Evolutionary conservation across 2,329 filamentous ascomycete genomes (phyloP), one percentile per base, ranked within the genome.

Genomic region (Thielaviopsis euricoi): DNA sequence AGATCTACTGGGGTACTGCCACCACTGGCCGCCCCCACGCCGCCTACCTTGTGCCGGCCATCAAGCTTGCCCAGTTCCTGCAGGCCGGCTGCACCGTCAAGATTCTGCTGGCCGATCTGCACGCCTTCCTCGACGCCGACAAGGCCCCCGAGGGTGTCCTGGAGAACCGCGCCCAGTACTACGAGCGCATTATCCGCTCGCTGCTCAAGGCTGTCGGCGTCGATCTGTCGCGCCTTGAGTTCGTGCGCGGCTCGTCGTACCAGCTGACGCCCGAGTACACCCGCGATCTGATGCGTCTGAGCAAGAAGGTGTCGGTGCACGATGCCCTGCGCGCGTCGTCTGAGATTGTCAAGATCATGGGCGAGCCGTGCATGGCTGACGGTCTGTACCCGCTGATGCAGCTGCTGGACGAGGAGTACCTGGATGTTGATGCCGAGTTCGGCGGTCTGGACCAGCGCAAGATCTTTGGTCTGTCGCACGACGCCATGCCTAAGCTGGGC

Each of bases 301-400:
- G 78, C 52, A 58, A 61, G 25, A 58, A 60, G 33, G 80, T 86
- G 5, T 84, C 83, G 15, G 82, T 89, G 71, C 82, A 90, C 67
- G 83, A 93, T 66, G 88, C 89, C 17, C 88, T 89, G 71, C 93
- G 89, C 71, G 90, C 91, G 0, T 91, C 91, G 46, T 87, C 89
- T 1, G 93, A 97, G 71, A 82, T 97, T 7, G 91, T 98, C 63
- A 97, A 97, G 77, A 89, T 97, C 74, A 82, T 85, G 3, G 79
- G 81, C 58, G 89, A 91, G 66, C 80, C 85, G 6, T 79, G 85
- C 1, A 69, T 91, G 49, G 82, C 70, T 53, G 71, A 71, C 25
- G 66, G 72, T 2, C 65, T 73, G 55, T 73, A 73, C 66, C 71
- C 71, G 9, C 66, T 72, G 12, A 63, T 98, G 71, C 93, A 97